Percentiles rank a stretch among this genome's conserved stretches.
Conservation (phyloP, 192 early-diverging fungal genomes). For the Mycoemilia scoparia region DNA sequence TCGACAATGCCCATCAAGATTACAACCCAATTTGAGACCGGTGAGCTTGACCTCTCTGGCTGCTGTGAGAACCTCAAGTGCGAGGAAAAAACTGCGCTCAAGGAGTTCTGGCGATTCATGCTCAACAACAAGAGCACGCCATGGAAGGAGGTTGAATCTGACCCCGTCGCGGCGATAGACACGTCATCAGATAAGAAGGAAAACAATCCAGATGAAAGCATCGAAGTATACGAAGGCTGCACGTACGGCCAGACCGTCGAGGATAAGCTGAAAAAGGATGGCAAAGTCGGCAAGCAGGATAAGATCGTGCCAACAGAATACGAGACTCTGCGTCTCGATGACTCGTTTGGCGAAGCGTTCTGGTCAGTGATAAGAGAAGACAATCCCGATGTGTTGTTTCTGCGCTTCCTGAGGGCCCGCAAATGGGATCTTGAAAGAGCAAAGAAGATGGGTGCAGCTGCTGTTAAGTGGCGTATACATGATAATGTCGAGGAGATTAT, state of each 20-base stretch:
- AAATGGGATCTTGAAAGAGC: slow-evolving; percentile 74
- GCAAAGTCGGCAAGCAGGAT: slow-evolving; percentile 5
- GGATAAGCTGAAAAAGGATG: slow-evolving; percentile 13
- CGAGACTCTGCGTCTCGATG: slow-evolving; percentile 5
- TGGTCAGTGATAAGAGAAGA: slow-evolving; percentile 44
- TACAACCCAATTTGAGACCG: no score
- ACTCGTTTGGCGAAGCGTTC: slow-evolving; percentile 35
- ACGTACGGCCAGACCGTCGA: slow-evolving; percentile 25
- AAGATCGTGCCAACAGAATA: slow-evolving; percentile 14
- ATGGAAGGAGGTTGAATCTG: no score
- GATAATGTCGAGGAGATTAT: slow-evolving; percentile 39
- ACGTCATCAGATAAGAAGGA: no score
- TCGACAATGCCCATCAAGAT: no score
- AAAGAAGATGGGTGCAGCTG: slow-evolving; percentile 45
- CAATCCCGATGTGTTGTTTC: slow-evolving; percentile 50
- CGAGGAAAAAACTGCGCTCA: no score
- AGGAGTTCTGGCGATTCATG: no score
- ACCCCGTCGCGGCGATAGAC: no score
- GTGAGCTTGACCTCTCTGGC: no score
- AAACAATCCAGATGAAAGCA: no score
- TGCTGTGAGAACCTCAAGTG: no score
- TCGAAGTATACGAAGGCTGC: slow-evolving; percentile 23
- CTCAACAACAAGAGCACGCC: no score
- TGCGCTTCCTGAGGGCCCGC: slow-evolving; percentile 69
- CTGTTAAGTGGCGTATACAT: slow-evolving; percentile 57